phyloP scores from a whole-genome alignment of 2,329 filamentous ascomycete genomes.

The Fusarium penzigii region DNA sequence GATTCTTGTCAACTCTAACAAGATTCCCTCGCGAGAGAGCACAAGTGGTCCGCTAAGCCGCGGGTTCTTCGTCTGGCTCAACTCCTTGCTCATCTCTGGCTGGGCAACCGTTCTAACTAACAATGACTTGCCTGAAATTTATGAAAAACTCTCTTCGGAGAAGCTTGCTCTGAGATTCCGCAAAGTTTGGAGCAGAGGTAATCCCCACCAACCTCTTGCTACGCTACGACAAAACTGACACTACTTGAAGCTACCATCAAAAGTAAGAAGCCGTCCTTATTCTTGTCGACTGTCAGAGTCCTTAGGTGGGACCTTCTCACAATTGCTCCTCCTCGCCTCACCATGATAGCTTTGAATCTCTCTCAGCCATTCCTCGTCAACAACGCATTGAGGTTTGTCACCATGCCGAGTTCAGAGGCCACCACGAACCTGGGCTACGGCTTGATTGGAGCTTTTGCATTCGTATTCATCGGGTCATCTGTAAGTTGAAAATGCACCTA shows the following conservation, averaged over 20 bases:
- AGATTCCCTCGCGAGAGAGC: conserved; percentile 48
- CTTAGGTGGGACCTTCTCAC: conserved; percentile 34
- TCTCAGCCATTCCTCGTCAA: conserved; percentile 35
- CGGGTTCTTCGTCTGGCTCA: conserved; percentile 37
- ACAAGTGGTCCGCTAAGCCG: conserved; percentile 41
- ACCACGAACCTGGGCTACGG: conserved; percentile 33
- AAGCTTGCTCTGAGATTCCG: conserved; percentile 27
- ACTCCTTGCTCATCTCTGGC: conserved; percentile 48
- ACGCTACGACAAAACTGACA: conserved; percentile 3
- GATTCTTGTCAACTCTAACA: conserved; percentile 40
- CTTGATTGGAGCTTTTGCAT: conserved; percentile 33
- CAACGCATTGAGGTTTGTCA: conserved; percentile 30
- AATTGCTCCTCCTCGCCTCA: conserved; percentile 30
- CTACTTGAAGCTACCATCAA: conserved; percentile 6
- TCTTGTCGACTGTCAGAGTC: conserved; percentile 26
- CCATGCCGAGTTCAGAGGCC: conserved; percentile 24
- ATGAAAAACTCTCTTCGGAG: conserved; percentile 33
- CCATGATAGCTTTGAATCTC: conserved; percentile 31
- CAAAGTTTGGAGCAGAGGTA: conserved; percentile 26
- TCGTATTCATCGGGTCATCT: conserved; percentile 35
- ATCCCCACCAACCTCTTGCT: neutral
- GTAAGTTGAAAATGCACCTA: conserved; percentile 15
- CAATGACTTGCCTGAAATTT: conserved; percentile 31
- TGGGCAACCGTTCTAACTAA: conserved; percentile 40
- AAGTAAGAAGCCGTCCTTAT: conserved; percentile 27